These are phyloP conservation scores for Eragrostis nindensis DNA, from an alignment of 176 grass and related monocot genomes.

Conservation along the genomic window DNA sequence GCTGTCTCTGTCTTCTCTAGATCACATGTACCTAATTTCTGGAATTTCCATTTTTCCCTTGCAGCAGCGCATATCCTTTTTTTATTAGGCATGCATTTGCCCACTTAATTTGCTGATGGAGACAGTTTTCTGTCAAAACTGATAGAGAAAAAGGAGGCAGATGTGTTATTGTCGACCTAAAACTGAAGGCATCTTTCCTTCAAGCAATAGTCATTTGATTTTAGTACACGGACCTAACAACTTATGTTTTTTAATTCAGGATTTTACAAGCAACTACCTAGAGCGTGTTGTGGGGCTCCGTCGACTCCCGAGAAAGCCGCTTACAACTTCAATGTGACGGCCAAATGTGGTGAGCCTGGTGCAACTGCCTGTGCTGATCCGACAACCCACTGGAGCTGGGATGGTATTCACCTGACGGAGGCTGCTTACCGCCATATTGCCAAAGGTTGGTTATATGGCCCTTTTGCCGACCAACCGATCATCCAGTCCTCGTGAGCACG, in stretches of 20 bases:
- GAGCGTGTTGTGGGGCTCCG: conserved; percentile 59
- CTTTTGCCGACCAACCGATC: conserved; percentile 55
- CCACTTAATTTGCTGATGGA: conserved; percentile 13
- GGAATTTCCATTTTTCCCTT: conserved; percentile 18
- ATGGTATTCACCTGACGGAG: conserved; percentile 74
- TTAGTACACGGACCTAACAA: conserved; percentile 23
- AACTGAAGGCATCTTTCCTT: conserved; percentile 29
- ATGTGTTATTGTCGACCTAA: conserved; percentile 29
- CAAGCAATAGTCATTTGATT: conserved; percentile 7
- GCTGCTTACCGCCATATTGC: conserved; percentile 63
- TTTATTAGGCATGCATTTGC: conserved; percentile 23
- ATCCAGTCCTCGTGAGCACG: conserved; percentile 46
- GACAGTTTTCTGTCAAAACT: conserved; percentile 24
- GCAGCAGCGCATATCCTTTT: background rate
- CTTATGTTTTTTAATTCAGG: conserved; percentile 46
- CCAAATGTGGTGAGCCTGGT: conserved; percentile 56
- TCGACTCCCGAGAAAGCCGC: conserved; percentile 45
- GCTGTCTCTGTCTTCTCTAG: conserved; percentile 30
- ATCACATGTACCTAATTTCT: conserved; percentile 20
- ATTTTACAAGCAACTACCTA: conserved; percentile 54
- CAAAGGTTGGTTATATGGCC: conserved; percentile 64
- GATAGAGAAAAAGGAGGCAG: conserved; percentile 3
- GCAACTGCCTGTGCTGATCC: conserved; percentile 57
- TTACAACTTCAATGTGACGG: conserved; percentile 66
- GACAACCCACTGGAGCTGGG: conserved; percentile 64